These are phyloP conservation scores for Phytophthora europaea DNA, from an alignment of 352 stramenopile species.

Conservation along the genomic window DNA sequence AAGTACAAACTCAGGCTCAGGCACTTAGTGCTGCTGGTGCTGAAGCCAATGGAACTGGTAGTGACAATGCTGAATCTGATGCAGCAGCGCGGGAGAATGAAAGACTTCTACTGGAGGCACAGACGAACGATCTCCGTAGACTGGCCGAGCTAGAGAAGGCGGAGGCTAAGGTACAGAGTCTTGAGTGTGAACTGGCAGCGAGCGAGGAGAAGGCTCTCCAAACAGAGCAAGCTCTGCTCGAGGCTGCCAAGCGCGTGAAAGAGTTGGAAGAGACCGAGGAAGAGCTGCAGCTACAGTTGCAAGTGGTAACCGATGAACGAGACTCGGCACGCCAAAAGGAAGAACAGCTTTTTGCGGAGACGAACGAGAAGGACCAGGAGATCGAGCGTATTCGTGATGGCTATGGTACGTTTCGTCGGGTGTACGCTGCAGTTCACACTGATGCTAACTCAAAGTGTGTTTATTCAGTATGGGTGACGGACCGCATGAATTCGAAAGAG, in stretches of 20 bases:
- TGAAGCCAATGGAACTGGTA: slow-evolving; percentile 25
- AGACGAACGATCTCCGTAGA: slow-evolving; percentile 79
- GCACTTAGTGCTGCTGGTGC: background rate
- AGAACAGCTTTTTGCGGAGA: slow-evolving; percentile 85
- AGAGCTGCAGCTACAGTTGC: slow-evolving; percentile 81
- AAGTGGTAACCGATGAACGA: slow-evolving; percentile 87
- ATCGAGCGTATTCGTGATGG: slow-evolving; percentile 90
- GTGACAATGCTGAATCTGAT: slow-evolving; percentile 24
- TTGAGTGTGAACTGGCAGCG: slow-evolving; percentile 56
- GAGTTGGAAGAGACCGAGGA: slow-evolving; percentile 80
- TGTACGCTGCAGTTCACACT: background rate
- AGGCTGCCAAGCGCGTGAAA: slow-evolving; percentile 49
- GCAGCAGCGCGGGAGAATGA: slow-evolving; percentile 50
- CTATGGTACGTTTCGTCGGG: slow-evolving; percentile 59
- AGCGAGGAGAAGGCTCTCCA: slow-evolving; percentile 33
- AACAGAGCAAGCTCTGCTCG: slow-evolving; percentile 52
- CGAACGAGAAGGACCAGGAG: slow-evolving; percentile 89
- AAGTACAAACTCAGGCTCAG: slow-evolving; percentile 22
- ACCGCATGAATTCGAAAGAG: slow-evolving; percentile 91
- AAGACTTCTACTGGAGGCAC: slow-evolving; percentile 68
- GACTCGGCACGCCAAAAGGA: slow-evolving; percentile 86
- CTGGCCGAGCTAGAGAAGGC: slow-evolving; percentile 79
- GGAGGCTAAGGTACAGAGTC: slow-evolving; percentile 63
- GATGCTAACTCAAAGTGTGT: slow-evolving; percentile 14
- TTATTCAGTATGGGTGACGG: slow-evolving; percentile 83